A percentile compares a stretch with the other conserved stretches of the same genome.
These are phyloP conservation scores for Grosmannia serpens DNA, from an alignment of 2,329 filamentous ascomycete species.

Conservation along the genomic window DNA sequence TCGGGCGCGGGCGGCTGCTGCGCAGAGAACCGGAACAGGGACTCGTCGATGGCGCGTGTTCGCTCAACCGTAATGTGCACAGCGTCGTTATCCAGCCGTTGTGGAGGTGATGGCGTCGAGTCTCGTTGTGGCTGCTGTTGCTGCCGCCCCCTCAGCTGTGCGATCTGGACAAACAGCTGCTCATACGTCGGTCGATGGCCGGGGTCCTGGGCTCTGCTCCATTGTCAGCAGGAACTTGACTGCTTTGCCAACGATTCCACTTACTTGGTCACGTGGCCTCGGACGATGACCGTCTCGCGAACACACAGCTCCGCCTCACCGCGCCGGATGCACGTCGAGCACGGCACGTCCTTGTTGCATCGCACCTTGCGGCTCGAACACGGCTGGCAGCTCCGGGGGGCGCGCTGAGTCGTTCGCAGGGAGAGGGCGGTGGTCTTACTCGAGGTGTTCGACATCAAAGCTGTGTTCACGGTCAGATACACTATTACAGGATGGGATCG, in stretches of 20 bases:
- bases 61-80: not conserved
- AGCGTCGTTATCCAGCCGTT: not conserved
- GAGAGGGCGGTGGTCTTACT: not conserved
- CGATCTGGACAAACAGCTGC: not conserved
- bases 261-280: not conserved
- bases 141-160: not conserved
- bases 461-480: not conserved
- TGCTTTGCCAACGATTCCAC: not conserved
- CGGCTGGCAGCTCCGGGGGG: conserved; percentile 14
- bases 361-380: conserved; percentile 16
- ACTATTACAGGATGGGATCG: not conserved
- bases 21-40: not conserved
- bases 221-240: not conserved
- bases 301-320: conserved; percentile 5
- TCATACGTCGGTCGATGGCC: not conserved
- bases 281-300: not conserved
- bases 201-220: not conserved
- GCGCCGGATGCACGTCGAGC: conserved; percentile 14
- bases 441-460: not conserved
- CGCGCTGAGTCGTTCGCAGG: conserved; percentile 10
- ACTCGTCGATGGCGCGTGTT: not conserved
- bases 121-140: not conserved
- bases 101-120: not conserved
- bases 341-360: conserved; percentile 16
- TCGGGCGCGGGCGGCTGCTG: not conserved